Base-by-base conservation (phyloP, 2,329 filamentous ascomycete genomes). In the Fusarium cicatricum region DNA sequence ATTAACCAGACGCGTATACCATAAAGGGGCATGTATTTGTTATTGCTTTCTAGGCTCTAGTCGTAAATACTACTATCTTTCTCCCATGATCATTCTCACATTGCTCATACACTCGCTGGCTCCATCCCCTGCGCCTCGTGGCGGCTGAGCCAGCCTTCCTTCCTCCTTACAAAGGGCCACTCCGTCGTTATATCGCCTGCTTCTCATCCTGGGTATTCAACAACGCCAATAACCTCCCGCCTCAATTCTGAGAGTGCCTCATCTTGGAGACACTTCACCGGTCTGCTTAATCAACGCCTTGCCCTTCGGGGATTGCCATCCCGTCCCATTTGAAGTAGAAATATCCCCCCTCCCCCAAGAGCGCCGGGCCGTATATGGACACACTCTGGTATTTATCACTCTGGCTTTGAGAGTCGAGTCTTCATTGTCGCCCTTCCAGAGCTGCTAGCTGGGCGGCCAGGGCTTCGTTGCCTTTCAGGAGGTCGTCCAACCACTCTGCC, bases 401-500 rank as follows among this genome's bases (percentile, higher is more conserved):
- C 37, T 38, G 32, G 15, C 21, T 23, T 49, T 19, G 34, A 11
- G 28, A 16, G 39, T 39, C 29, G 29, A 17, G 29, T 14, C 32
- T 29, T 62, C 33, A 68, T 11, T 47, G 28, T 54, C 53, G 64
- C 29, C 63, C 66, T 51, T 74, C 68, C 34, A 75, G 38, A 14
- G 61, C 73, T n/a, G 76, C 76, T 39, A 89, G 72, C 71, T 84
- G 82, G n/a, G 71, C 72, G 52, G 78, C 77, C 47, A 92, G 72
- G 21, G 77, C 71, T 51, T 86, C 78, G 69, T 96, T 96, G 5
- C 87, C 90, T 33, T 81, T 76, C 11, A 92, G 74, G 16, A 96
- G 71, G 14, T 88, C 84, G 60, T 93, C 86, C n/a, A 96, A 76
- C 81, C 90, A 96, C 62, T 91, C 88, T 12, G 87, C 90, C 3